Conservation (phyloP, 2,329 filamentous ascomycete species). For the Blastomyces silverae region DNA sequence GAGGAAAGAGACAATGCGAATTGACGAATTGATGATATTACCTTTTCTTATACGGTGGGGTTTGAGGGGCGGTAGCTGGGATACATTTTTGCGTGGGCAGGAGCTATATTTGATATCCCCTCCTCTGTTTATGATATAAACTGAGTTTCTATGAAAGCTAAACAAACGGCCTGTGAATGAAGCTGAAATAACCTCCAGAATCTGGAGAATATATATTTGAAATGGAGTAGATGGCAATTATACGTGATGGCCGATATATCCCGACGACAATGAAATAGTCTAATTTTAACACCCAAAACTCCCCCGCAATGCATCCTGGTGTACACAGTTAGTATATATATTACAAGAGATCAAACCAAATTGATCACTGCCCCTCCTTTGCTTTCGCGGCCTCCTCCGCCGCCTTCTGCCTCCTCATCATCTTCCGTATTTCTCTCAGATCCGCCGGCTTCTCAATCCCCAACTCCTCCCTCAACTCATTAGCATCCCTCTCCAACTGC, state of each 20-base stretch:
- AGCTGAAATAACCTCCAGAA: not conserved
- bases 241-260: not conserved
- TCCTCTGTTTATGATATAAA: not conserved
- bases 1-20: not conserved
- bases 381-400: slow-evolving; percentile 45
- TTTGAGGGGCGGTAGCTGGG: not conserved
- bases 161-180: not conserved
- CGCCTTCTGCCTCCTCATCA: slow-evolving; percentile 60
- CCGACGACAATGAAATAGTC: not conserved
- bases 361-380: slow-evolving; percentile 6
- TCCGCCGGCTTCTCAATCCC: slow-evolving; percentile 86
- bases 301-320: slow-evolving; percentile 6
- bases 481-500: slow-evolving; percentile 75
- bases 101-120: not conserved
- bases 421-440: slow-evolving; percentile 66
- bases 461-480: slow-evolving; percentile 64
- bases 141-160: not conserved
- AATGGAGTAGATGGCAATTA: not conserved
- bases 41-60: not conserved
- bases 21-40: slow-evolving; percentile 6
- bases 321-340: slow-evolving; percentile 9
- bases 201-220: not conserved
- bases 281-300: slow-evolving; percentile 5
- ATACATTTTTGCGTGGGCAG: not conserved
- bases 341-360: slow-evolving; percentile 7